Conservation (phyloP, 768 basidiomycete genomes). For the Hericium coralloides region DNA sequence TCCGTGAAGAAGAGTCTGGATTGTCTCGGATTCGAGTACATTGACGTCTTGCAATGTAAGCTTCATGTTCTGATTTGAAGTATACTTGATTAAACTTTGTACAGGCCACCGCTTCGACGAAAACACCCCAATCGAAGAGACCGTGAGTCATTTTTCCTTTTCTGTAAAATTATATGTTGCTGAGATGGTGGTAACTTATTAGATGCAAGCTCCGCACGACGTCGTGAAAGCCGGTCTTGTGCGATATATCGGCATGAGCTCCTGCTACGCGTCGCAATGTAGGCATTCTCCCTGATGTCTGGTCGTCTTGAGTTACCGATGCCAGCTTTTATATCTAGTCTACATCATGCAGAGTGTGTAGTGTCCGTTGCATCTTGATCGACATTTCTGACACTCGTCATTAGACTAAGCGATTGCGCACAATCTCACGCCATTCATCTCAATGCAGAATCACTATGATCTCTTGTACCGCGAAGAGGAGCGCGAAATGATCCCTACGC, state of each 20-base stretch:
- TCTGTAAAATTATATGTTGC: not conserved
- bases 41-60: conserved; percentile 56
- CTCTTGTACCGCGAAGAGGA: conserved; percentile 56
- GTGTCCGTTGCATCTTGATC: not conserved
- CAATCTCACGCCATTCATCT: conserved; percentile 1
- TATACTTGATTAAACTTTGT: not conserved
- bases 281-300: conserved; percentile 2
- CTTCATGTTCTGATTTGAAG: not conserved
- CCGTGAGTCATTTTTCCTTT: not conserved
- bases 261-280: conserved; percentile 19
- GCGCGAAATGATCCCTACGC: conserved; percentile 43
- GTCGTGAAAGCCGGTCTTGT: conserved; percentile 28
- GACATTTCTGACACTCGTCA: not conserved
- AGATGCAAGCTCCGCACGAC: conserved; percentile 29
- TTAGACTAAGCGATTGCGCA: not conserved
- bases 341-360: not conserved
- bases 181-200: no score
- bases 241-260: conserved; percentile 22
- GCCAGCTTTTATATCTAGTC: not conserved
- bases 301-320: not conserved
- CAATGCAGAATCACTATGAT: conserved; percentile 40
- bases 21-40: conserved; percentile 63
- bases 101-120: conserved; percentile 21
- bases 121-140: conserved; percentile 21
- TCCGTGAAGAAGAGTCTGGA: conserved; percentile 53